Percentiles rank a stretch among this genome's conserved stretches.
These are phyloP conservation scores for Serendipita sp. DNA, from an alignment of 768 basidiomycete species.

Conservation along the genomic window DNA sequence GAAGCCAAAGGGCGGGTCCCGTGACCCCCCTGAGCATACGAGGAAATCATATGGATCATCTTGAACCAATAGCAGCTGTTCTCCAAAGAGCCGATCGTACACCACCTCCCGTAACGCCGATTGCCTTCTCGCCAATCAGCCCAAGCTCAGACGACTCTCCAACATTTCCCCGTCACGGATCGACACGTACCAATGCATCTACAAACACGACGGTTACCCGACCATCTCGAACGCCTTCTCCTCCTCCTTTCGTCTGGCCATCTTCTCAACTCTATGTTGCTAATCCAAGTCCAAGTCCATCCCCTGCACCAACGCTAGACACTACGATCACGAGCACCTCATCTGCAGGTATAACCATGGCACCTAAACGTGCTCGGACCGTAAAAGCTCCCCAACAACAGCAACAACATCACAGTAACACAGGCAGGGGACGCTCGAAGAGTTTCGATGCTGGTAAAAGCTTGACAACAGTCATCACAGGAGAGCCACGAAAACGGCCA, in stretches of 20 bases:
- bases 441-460: background rate
- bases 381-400: background rate
- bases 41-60: background rate
- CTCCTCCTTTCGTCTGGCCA: background rate
- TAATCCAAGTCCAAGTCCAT: background rate
- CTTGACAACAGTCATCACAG: background rate
- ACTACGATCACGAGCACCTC: no score
- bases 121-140: background rate
- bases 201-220: background rate
- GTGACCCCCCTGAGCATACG: background rate
- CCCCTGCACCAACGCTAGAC: background rate
- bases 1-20: background rate
- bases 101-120: background rate
- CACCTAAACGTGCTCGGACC: background rate
- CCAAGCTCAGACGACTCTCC: background rate
- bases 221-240: background rate
- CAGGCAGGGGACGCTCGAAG: background rate
- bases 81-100: conserved; percentile 1
- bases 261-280: background rate
- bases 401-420: no score
- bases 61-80: conserved; percentile 1
- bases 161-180: background rate
- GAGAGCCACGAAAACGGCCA: background rate
- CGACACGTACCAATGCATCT: background rate
- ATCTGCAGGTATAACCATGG: background rate